Evolutionary conservation across 768 basidiomycete genomes (phyloP).

Genomic region (Podaxis sp.): DNA sequence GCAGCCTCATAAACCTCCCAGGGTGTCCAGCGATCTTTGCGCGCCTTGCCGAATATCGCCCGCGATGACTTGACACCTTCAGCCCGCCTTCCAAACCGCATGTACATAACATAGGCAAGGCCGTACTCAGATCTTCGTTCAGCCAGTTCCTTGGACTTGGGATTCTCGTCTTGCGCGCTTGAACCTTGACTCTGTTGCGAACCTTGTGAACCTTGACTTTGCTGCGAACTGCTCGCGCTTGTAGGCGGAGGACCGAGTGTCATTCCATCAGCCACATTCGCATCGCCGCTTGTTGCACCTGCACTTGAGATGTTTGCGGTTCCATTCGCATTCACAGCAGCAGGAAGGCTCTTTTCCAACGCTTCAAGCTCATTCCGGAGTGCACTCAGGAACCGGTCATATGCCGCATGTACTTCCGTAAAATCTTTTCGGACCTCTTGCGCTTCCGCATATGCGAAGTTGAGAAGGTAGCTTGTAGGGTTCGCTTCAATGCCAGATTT

Average conservation of each 20-base stretch:
- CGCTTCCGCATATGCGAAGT: constrained; percentile 85
- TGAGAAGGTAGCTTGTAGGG: constrained; percentile 81
- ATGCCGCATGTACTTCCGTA: constrained; percentile 67
- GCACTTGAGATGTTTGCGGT: constrained; percentile 26
- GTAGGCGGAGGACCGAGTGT: background rate
- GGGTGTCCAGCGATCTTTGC: constrained; percentile 69
- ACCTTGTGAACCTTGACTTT: background rate
- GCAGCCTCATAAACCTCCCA: constrained; percentile 96
- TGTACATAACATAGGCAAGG: constrained; percentile 85
- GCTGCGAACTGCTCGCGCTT: constrained; percentile 6
- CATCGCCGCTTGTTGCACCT: constrained; percentile 30
- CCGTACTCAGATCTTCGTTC: constrained; percentile 71
- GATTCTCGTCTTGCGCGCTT: constrained; percentile 54
- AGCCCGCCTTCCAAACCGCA: constrained; percentile 87
- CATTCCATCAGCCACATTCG: background rate
- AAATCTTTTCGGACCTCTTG: constrained; percentile 54
- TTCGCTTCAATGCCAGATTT: constrained; percentile 88
- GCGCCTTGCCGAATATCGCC: constrained; percentile 75
- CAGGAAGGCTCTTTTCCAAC: constrained; percentile 44
- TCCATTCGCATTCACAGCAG: constrained; percentile 17
- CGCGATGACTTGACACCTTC: constrained; percentile 84
- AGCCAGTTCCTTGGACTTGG: constrained; percentile 50
- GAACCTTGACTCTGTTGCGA: constrained; percentile 1
- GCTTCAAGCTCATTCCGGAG: constrained; percentile 65
- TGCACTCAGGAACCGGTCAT: constrained; percentile 66